Base-by-base conservation (phyloP, 257 asterid species). In the Craterostigma plantagineum region DNA sequence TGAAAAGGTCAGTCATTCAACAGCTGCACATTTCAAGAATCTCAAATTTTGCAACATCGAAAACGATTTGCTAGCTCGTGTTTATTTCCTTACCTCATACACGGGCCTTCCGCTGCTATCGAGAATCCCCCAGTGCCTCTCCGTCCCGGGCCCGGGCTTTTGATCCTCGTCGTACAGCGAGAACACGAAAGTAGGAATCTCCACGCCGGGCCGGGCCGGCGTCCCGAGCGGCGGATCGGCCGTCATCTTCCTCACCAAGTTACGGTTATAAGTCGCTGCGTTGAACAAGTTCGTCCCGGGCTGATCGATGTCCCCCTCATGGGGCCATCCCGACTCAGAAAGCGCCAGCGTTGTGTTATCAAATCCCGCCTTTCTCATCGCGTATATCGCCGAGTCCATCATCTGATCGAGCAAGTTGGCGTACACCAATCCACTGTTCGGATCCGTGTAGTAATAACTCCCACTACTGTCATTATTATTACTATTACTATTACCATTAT, bases 241-340 rank as follows among this genome's bases (percentile, higher is more conserved):
- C 0, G 58, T 51, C 60, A 76, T 35, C 44, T 68, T 76, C 7
- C 16, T 54, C 1, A 72, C 70, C 1, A 83, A 61, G 10, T 73
- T 73, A 16, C 76, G 62, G 11, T 73, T 63, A 35, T 76, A 83
- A 4, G 63, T 63, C 0, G 87, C 93, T 16, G 95, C 91, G 13
- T 83, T 83, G 63, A 73, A 57, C 0, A 58, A 11, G 53, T 58
- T 83, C 0, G 87, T 91, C 3, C 95, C 93, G 0, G 65, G 61
- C 23, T 83, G 69, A 33, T 83, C 95, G 5, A 71, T 47, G 49
- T 83, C 95, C 0, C 95, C 91, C 0, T 56, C 73, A 23, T 67
- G 75, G 18, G 95, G 95, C 95, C 95, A 83, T 0, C 95, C 95
- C 0, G 93, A 79, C 42, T 76, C 93, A 4, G 93, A 52, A 16